A percentile compares a stretch with the other conserved stretches of the same genome.
Evolutionary conservation across 108 stramenopile species (phyloP).

Genomic region (Poteriospumella lacustris): DNA sequence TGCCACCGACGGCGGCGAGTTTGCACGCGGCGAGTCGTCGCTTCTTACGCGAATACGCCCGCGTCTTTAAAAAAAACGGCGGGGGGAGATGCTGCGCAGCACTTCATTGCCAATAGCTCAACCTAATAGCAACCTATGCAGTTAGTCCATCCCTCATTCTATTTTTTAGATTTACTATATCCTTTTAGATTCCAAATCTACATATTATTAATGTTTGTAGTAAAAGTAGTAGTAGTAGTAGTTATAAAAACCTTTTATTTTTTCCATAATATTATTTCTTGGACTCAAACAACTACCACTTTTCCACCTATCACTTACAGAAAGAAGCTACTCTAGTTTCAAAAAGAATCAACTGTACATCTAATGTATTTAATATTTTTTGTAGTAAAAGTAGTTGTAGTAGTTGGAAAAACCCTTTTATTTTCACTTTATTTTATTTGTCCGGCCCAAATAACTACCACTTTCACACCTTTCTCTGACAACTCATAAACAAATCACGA

Average conservation of each 20-base stretch:
- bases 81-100: slow-evolving; percentile 5
- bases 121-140: slow-evolving; percentile 7
- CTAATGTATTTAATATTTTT: slow-evolving; percentile 10
- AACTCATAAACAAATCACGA: slow-evolving; percentile 8
- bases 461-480: slow-evolving; percentile 7
- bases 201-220: background rate
- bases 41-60: too few species aligned
- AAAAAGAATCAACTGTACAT: slow-evolving; percentile 3
- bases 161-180: slow-evolving; percentile 9
- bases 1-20: too few species aligned
- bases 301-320: slow-evolving; percentile 7
- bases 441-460: slow-evolving; percentile 6
- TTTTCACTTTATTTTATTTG: slow-evolving; percentile 9
- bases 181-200: too few species aligned
- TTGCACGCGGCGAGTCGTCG: too few species aligned
- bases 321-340: slow-evolving; percentile 8
- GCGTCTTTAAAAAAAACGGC: slow-evolving; percentile 8
- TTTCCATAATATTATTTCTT: slow-evolving; percentile 9
- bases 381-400: slow-evolving; percentile 8
- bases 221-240: slow-evolving; percentile 9
- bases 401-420: slow-evolving; percentile 8
- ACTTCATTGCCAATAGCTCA: slow-evolving; percentile 7
- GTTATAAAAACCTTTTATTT: slow-evolving; percentile 9
- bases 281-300: slow-evolving; percentile 7
- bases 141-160: slow-evolving; percentile 2